Conservation (phyloP, 495 filamentous ascomycete species). For the Durotheca rogersii region DNA sequence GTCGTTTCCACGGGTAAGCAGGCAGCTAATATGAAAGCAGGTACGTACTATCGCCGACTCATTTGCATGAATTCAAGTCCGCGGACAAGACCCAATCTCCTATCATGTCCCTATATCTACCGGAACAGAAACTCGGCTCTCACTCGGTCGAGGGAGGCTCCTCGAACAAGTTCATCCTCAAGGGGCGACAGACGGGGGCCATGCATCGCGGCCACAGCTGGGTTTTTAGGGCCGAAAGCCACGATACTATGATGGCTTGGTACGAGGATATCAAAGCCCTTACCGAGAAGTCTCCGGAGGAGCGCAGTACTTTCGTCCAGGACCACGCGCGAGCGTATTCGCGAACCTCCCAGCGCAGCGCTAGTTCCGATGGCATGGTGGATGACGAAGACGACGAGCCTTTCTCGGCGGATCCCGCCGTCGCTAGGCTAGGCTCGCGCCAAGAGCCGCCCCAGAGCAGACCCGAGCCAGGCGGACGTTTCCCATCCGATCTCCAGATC, state of each 20-base stretch:
- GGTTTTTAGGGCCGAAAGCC: slow-evolving; percentile 93
- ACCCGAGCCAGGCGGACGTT: slow-evolving; percentile 81
- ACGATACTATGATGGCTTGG: slow-evolving; percentile 97
- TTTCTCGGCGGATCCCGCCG: slow-evolving; percentile 61
- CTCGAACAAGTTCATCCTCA: slow-evolving; percentile 98
- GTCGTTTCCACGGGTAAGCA: neutral
- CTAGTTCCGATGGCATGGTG: slow-evolving; percentile 71
- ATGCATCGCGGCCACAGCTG: slow-evolving; percentile 96
- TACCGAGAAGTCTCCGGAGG: slow-evolving; percentile 85
- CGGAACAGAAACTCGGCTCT: slow-evolving; percentile 92
- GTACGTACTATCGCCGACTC: slow-evolving; percentile 95
- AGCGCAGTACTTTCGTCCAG: slow-evolving; percentile 81
- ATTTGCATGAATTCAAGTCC: slow-evolving; percentile 97
- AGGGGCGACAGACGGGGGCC: slow-evolving; percentile 87
- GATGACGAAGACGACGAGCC: slow-evolving; percentile 87
- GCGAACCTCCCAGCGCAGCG: slow-evolving; percentile 61
- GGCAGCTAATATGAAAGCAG: slow-evolving; percentile 52
- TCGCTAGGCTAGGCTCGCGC: slow-evolving; percentile 45
- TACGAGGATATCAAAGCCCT: slow-evolving; percentile 87
- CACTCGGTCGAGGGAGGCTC: slow-evolving; percentile 80
- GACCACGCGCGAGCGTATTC: slow-evolving; percentile 74
- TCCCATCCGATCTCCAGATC: slow-evolving; percentile 82
- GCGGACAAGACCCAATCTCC: slow-evolving; percentile 67
- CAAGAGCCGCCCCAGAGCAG: slow-evolving; percentile 56
- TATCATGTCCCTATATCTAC: slow-evolving; percentile 93